phyloP scores from a whole-genome alignment of 2,329 filamentous ascomycete species.

The Rutstroemia sp. region DNA sequence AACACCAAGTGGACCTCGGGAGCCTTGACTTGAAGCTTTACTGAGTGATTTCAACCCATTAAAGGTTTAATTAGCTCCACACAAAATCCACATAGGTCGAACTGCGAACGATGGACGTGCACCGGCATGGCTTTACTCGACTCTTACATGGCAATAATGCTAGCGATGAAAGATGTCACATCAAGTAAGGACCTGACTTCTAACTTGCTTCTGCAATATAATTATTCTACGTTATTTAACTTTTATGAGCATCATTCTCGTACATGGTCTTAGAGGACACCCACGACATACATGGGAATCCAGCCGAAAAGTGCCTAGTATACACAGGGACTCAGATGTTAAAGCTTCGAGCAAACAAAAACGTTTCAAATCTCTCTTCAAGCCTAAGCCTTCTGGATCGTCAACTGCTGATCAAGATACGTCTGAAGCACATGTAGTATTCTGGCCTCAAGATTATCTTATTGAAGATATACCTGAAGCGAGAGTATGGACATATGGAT shows the following conservation, averaged over 20 bases:
- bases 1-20: too few relatives aligned
- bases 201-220: neutral
- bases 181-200: neutral
- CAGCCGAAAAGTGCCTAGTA: neutral
- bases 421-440: constrained; percentile 13
- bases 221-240: neutral
- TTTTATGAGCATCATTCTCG: neutral
- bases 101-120: neutral
- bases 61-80: neutral
- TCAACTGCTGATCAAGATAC: neutral
- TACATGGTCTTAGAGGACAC: neutral
- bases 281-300: neutral
- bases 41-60: too few relatives aligned
- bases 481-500: constrained; percentile 35
- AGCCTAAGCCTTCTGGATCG: neutral
- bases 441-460: constrained; percentile 34
- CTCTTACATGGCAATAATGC: neutral
- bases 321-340: neutral
- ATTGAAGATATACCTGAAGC: constrained; percentile 31
- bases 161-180: neutral
- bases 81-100: neutral
- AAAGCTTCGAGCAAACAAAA: neutral
- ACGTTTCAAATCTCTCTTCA: neutral
- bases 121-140: neutral
- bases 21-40: too few relatives aligned